Conservation (phyloP, 257 asterid genomes). For the Capsicum chinense region DNA sequence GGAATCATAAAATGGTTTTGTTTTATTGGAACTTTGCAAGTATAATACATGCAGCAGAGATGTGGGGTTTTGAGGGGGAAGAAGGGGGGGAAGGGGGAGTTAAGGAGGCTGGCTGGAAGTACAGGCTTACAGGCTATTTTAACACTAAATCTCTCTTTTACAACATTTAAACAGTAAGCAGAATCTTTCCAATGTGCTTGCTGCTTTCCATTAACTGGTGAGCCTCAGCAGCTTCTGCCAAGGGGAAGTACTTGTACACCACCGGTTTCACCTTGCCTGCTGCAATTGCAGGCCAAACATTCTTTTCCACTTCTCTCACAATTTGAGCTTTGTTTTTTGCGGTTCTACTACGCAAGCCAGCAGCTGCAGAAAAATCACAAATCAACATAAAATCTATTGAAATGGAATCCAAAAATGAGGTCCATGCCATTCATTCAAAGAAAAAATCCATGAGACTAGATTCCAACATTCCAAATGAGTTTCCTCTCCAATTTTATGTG, state of each 20-base stretch:
- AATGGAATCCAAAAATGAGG: not conserved
- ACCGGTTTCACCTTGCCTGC: slow-evolving; percentile 81
- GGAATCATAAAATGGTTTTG: not conserved
- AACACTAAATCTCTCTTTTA: not conserved
- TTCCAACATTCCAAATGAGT: slow-evolving; percentile 2
- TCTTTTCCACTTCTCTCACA: slow-evolving; percentile 87
- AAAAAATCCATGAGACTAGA: not conserved
- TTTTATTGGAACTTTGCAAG: not conserved
- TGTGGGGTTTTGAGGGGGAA: not conserved
- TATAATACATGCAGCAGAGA: slow-evolving; percentile 13
- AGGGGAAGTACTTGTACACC: slow-evolving; percentile 62
- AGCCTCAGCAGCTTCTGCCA: slow-evolving; percentile 77
- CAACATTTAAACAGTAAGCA: slow-evolving; percentile 51
- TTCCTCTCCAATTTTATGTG: not conserved
- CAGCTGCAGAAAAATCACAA: slow-evolving; percentile 52
- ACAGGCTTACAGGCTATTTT: not conserved
- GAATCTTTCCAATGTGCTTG: slow-evolving; percentile 85
- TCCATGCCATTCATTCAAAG: not conserved
- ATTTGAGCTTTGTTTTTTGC: slow-evolving; percentile 79
- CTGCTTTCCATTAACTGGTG: slow-evolving; percentile 89
- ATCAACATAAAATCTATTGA: not conserved
- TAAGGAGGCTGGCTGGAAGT: not conserved
- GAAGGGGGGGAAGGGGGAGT: not conserved
- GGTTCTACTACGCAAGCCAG: slow-evolving; percentile 72
- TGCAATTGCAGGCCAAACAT: slow-evolving; percentile 89